A percentile compares a stretch with the other conserved stretches of the same genome.
Conservation (phyloP, 2,329 filamentous ascomycete species). For the Nigrospora sphaerica region DNA sequence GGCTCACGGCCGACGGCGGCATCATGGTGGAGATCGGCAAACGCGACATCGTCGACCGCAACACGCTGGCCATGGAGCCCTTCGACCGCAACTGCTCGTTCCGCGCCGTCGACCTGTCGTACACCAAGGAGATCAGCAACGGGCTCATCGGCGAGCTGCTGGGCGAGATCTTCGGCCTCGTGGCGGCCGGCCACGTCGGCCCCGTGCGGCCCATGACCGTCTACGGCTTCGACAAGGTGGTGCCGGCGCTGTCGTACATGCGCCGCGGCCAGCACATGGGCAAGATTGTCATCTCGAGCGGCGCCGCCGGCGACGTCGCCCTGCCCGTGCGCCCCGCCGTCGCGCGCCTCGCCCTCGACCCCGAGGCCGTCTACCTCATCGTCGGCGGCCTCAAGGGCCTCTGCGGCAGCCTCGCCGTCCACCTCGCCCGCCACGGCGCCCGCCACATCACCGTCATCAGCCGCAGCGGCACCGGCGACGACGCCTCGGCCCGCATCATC, state of each 20-base stretch:
- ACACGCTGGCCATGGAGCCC: constrained; percentile 5
- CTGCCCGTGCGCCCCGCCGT: not conserved
- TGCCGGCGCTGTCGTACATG: constrained; percentile 6
- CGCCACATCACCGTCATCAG: constrained; percentile 19
- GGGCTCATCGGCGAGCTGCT: constrained; percentile 4
- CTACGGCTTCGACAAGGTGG: constrained; percentile 3
- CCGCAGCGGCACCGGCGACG: constrained; percentile 13
- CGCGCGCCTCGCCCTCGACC: not conserved
- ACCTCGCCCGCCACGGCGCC: constrained; percentile 21
- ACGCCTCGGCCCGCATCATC: constrained; percentile 10
- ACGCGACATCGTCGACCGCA: constrained; percentile 5
- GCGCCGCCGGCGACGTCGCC: not conserved
- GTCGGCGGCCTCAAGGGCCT: constrained; percentile 26
- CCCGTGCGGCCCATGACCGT: constrained; percentile 5
- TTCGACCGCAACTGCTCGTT: constrained; percentile 7
- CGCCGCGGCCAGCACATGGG: constrained; percentile 7
- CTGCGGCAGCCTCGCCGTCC: constrained; percentile 18
- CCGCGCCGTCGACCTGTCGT: constrained; percentile 3
- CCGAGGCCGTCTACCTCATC: constrained; percentile 22
- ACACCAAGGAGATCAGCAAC: not conserved
- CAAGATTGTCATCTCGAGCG: constrained; percentile 5
- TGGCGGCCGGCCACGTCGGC: constrained; percentile 4
- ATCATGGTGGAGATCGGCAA: constrained; percentile 7
- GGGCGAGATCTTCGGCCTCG: constrained; percentile 6
- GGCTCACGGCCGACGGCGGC: constrained; percentile 1